Base-by-base conservation (phyloP, 495 filamentous ascomycete genomes). In the Chaetomidium leptoderma region DNA sequence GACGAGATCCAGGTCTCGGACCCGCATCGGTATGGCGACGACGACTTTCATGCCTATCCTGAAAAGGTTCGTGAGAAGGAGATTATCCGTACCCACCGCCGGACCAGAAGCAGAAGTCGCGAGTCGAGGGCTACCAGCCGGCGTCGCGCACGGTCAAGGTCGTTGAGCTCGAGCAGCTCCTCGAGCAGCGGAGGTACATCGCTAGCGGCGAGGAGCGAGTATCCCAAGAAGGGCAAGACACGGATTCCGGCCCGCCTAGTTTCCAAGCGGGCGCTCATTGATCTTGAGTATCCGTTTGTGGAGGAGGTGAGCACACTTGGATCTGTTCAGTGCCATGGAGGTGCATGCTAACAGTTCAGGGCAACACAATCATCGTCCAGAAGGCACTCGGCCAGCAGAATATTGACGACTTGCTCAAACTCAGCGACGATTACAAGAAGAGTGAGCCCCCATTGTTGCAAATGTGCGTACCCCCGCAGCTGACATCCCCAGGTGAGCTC, bases 151-250 rank as follows among this genome's bases (percentile, higher is more conserved):
- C 64, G 66, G 39, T 76, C 73, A 11, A 69, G 71, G 19, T 63
- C 71, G 17, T 62, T 58, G 4, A 61, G 55, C 29, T 77, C 72
- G 26, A 74, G 73, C 55, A 78, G 75, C 39, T 80, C 79, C 49
- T 80, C 75, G 53, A 76, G 70, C 55, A 66, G 66, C 40, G 71
- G 71, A 7, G 70, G 67, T 13, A 78, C 72, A 1, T 58, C 70
- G 50, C 79, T 70, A 59, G 82, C 71, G 29, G 44, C 69, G 56
- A 82, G 68, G 72, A 85, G 72, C 66, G 76, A 81, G 40, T 86
- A 87, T 60, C 89, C 87, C 17, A 90, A 90, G 70, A 89, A 86
- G 66, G 91, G 91, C 58, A 93, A 91, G 78, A 96, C 91, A 11
- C 80, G 86, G 52, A 89, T 96, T 71, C 91, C 91, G 0, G 80